Evolutionary conservation across 2,329 filamentous ascomycete species (phyloP).

Genomic region (Triangularia setosa): DNA sequence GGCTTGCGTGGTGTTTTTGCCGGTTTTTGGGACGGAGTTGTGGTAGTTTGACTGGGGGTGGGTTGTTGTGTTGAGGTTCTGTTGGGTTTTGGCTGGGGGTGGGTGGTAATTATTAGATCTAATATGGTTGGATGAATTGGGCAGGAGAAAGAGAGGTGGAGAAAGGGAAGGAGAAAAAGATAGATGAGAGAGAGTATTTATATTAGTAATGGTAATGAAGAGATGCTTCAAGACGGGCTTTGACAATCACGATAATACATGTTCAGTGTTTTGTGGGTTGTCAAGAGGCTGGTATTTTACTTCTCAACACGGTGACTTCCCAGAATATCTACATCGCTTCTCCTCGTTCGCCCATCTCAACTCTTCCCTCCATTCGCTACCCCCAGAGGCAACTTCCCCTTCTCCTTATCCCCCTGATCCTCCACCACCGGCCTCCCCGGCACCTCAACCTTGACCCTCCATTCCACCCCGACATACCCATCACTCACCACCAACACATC

Average conservation of each 20-base stretch:
- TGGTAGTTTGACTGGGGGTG: constrained; percentile 2
- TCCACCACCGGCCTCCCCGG: constrained; percentile 47
- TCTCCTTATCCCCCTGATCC: constrained; percentile 33
- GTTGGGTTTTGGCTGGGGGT: too few species aligned
- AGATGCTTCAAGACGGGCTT: not conserved
- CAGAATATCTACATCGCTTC: not conserved
- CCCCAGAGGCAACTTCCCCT: not conserved
- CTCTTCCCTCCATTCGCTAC: not conserved
- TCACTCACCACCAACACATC: constrained; percentile 81
- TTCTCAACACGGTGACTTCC: not conserved
- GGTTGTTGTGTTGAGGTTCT: too few species aligned
- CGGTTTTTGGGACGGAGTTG: constrained; percentile 69
- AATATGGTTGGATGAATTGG: not conserved
- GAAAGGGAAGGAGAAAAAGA: not conserved
- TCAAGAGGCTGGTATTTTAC: not conserved
- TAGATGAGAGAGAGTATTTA: not conserved
- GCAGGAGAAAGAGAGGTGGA: not conserved
- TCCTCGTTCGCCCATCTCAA: not conserved
- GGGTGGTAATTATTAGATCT: not conserved
- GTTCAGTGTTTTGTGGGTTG: not conserved
- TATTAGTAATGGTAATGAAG: constrained; percentile 8
- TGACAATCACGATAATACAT: too few species aligned
- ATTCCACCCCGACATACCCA: constrained; percentile 74
- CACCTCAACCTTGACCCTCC: constrained; percentile 47
- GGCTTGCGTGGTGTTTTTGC: constrained; percentile 76